These are phyloP conservation scores for Monosporozyma siamensis DNA, from an alignment of 805 yeast genomes.

Conservation along the genomic window DNA sequence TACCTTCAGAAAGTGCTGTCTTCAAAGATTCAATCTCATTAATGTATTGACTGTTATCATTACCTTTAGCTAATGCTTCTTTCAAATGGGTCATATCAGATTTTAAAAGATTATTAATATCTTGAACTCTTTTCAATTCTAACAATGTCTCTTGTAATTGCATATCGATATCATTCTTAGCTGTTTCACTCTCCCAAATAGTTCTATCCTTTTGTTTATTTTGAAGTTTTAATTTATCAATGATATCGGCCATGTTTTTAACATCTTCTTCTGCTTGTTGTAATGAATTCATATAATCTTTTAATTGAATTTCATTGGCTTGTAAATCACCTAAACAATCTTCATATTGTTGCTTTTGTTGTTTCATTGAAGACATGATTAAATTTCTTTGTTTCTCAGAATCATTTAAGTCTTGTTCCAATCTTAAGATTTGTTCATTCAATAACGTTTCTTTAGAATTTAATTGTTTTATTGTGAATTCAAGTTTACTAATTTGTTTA, in stretches of 20 bases:
- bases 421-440: constrained; percentile 34
- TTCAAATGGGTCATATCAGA: constrained; percentile 49
- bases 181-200: constrained; percentile 44
- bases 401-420: constrained; percentile 50
- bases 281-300: constrained; percentile 41
- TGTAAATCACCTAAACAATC: constrained; percentile 66
- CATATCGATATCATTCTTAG: constrained; percentile 44
- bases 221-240: constrained; percentile 44
- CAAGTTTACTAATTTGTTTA: constrained; percentile 35
- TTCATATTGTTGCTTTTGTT: constrained; percentile 65
- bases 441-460: constrained; percentile 30
- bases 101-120: constrained; percentile 40
- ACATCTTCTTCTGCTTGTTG: constrained; percentile 44
- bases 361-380: constrained; percentile 42
- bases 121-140: constrained; percentile 42
- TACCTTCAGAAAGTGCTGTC: constrained; percentile 42
- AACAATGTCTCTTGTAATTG: constrained; percentile 46
- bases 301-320: constrained; percentile 62
- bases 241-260: constrained; percentile 42
- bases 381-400: constrained; percentile 48
- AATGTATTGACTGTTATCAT: constrained; percentile 37
- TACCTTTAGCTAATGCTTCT: constrained; percentile 34
- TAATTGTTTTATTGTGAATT: constrained; percentile 36
- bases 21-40: constrained; percentile 46
- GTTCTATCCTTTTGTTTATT: constrained; percentile 45